Base-by-base conservation (phyloP, 169 alveolate genomes). In the Plasmodium blacklocki region DNA sequence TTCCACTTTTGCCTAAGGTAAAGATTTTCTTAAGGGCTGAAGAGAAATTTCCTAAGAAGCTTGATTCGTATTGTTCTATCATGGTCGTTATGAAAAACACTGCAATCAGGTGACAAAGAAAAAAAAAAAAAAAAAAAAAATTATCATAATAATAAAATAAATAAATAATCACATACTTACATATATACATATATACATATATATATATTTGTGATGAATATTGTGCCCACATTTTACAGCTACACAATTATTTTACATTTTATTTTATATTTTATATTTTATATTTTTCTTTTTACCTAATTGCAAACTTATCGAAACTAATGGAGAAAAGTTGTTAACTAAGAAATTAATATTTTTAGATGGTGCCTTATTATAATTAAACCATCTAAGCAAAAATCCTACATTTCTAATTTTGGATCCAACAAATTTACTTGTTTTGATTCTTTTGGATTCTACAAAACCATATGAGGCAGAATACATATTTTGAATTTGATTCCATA, bases 11-110 rank as follows among this genome's bases (percentile, higher is more conserved):
- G 1, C 89, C 89, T 19, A 76, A 1, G 4, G 89, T 76, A 52
- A 76, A 76, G 21, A 76, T 64, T 54, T 76, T 76, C 15, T 64
- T 76, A 49, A 76, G 9, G 6, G 43, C 45, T 3, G 89, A 11
- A 5, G 89, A 76, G 59, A 76, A 76, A 14, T 64, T 76, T 9
- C 78, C 49, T 19, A 76, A 23, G 58, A 76, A 76, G 26, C 74
- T 64, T 1, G 89, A 63, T 67, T 76, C 89, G 23, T 76, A 76
- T 58, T 76, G 89, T 58, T 76, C 89, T 23, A 76, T 76, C 89
- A 76, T 76, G 5, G 89, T 64, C 6, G 60, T 76, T 64, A 76
- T 62, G 70, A 76, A 76, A 21, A 76, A 76, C 18, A 75, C 89
- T 76, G 5, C 47, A 39, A 5, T 5, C 2, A 39, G 56, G 2